Evolutionary conservation across 441 rosid genomes (phyloP), one percentile per base, ranked within the genome.

Genomic region (Mallotus repandus): DNA sequence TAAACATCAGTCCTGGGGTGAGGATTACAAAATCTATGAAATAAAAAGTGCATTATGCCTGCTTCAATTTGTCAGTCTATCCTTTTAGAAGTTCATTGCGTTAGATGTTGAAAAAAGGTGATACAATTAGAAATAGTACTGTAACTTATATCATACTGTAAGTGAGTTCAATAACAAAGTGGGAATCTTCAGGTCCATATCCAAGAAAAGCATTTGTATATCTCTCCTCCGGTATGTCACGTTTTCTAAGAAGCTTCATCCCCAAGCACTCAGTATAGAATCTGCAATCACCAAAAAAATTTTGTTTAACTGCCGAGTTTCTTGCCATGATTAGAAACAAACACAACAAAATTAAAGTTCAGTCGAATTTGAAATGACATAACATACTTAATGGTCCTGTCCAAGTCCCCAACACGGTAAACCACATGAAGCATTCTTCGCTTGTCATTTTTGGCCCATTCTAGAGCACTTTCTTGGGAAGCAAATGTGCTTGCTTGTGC

Each of bases 331-430:
- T 29, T 69, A 2, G 41, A 38, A 38, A 38, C 41, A 38, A 38
- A 38, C 41, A 45, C 5, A 12, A 13, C 55, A 50, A 50, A 50
- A 5, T 50, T 9, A 50, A 50, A 50, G 2, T 4, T 15, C 16
- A 50, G 21, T 9, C 0, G 18, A 32, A 63, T 13, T n/a, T 62
- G 58, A 81, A 16, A 21, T 49, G 48, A 68, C 10, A 46, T 50
- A 49, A 57, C 10, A 32, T 84, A 94, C 99, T 94, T 94, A 13
- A 94, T 89, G 11, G 97, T 92, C 74, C 89, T 80, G 75, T 92
- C 98, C 84, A 94, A 71, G 79, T 94, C 98, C 53, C 97, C 99
- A 64, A 94, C 99, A 14, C 96, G 97, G 78, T 94, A 94, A 77
- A 94, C 98, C 38, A 89, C 98, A 78, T 94, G 98, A 68, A 92